Conservation (phyloP, 1,139 yeast species). For the Magnusiomyces paraingens region DNA sequence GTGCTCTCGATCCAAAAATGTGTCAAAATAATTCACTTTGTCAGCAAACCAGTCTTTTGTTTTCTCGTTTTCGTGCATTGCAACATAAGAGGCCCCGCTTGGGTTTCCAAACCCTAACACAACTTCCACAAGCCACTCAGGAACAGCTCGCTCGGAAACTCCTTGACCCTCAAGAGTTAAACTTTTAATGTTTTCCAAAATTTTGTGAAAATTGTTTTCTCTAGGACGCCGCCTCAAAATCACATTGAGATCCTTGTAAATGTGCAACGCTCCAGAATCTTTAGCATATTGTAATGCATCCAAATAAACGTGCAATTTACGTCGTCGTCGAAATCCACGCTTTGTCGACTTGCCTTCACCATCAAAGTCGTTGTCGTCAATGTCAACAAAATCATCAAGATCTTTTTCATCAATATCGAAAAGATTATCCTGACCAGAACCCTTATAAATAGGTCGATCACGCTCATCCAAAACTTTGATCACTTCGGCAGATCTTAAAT, state of each 20-base stretch:
- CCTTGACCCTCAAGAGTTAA: slow-evolving; percentile 14
- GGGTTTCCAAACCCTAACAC: slow-evolving; percentile 36
- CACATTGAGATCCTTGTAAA: slow-evolving; percentile 19
- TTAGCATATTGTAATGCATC: slow-evolving; percentile 14
- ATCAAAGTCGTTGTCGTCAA: slow-evolving; percentile 13
- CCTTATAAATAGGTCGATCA: slow-evolving; percentile 12
- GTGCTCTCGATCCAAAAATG: slow-evolving; percentile 26
- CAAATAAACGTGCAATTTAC: slow-evolving; percentile 17
- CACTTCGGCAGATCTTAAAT: slow-evolving; percentile 26
- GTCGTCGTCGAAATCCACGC: slow-evolving; percentile 15
- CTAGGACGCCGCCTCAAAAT: slow-evolving; percentile 23
- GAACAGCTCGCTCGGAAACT: slow-evolving; percentile 22
- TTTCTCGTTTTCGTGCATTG: slow-evolving; percentile 8
- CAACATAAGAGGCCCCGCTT: slow-evolving; percentile 19
- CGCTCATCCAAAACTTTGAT: slow-evolving; percentile 22
- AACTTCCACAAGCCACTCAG: slow-evolving; percentile 36
- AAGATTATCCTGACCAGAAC: neutral
- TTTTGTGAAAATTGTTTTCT: slow-evolving; percentile 23
- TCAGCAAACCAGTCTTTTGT: slow-evolving; percentile 8
- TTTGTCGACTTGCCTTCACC: slow-evolving; percentile 10
- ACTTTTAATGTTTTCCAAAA: slow-evolving; percentile 22
- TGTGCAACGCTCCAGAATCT: slow-evolving; percentile 5
- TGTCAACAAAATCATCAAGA: slow-evolving; percentile 4
- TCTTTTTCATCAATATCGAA: neutral
- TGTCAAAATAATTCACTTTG: slow-evolving; percentile 19